These are phyloP conservation scores for Zygosaccharomyces lentus DNA, from an alignment of 805 yeast species.

Conservation along the genomic window DNA sequence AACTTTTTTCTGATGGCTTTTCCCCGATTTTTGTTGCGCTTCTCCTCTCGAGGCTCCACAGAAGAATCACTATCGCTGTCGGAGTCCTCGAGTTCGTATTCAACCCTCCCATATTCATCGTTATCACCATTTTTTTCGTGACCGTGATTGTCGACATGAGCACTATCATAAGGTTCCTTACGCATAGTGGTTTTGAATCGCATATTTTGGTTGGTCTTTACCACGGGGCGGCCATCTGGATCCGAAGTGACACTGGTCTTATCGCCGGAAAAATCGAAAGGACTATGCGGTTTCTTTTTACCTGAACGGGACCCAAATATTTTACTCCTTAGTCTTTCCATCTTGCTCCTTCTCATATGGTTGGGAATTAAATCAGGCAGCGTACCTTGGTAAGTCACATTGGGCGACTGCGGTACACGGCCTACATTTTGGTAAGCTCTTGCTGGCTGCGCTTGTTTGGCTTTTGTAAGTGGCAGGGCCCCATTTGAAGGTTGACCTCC, in stretches of 20 bases:
- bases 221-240: constrained; percentile 14
- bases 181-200: constrained; percentile 32
- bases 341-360: constrained; percentile 20
- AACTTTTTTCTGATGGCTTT: constrained; percentile 14
- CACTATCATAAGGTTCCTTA: constrained; percentile 11
- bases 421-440: not conserved
- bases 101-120: constrained; percentile 6
- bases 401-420: constrained; percentile 4
- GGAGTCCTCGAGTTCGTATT: constrained; percentile 9
- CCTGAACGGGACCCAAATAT: constrained; percentile 10
- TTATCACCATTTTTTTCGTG: constrained; percentile 8
- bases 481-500: not conserved
- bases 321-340: constrained; percentile 17
- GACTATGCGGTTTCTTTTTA: not conserved
- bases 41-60: constrained; percentile 8
- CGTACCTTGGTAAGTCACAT: constrained; percentile 25
- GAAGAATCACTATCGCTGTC: constrained; percentile 14
- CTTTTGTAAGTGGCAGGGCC: not conserved
- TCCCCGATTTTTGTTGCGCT: constrained; percentile 12
- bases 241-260: constrained; percentile 12
- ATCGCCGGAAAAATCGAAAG: not conserved
- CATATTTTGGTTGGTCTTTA: constrained; percentile 12
- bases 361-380: constrained; percentile 28
- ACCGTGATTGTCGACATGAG: constrained; percentile 1
- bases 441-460: not conserved